Evolutionary conservation across 176 grass and related monocot species (phyloP), one percentile per base, ranked within the genome.

Genomic region (Panicum miliaceum): DNA sequence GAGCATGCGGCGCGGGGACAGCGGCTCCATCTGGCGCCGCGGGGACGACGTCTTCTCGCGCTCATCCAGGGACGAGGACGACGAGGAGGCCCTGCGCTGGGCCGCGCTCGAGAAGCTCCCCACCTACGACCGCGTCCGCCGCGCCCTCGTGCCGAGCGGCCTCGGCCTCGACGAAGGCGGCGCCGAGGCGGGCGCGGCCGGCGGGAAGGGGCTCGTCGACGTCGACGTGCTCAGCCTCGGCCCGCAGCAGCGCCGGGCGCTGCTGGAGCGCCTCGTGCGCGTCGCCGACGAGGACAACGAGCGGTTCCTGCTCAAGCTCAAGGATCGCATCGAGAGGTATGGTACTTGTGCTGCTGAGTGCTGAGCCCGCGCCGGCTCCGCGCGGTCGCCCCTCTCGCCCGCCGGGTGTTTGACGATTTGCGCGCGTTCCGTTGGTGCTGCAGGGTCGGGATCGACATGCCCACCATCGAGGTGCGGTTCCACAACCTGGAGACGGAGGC

Each of bases 251-350:
- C 84, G 78, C 4, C 86, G 82, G 13, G 84, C 84, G 12, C 79
- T 98, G 37, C 2, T 98, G 27, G 91, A 95, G 68, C 83, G 95
- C 11, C 85, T 98, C 34, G 66, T 98, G n/a, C 84, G 85, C 23
- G 92, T 95, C 46, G 89, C 89, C 45, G 95, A 95, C 64, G 82
- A 98, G 92, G 95, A 98, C 70, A 91, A 98, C 70, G 95, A 98
- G 80, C 80, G 76, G 0, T 98, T 98, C 84, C 82, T 98, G 20
- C 89, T 95, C 77, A 98, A 98, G 89, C 95, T 98, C 79, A 95
- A 88, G 90, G 90, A 98, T 4, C 86, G 94, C 54, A 27, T 92
- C 27, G 90, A 97, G 7, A 68, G 91, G 94, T 97, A 71, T 26
- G 7, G 0, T 1, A 42, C 29, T 42, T 7, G 8, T 42, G 41